Evolutionary conservation across 139 green algal genomes (phyloP), one percentile per base, ranked within the genome.

Genomic region (Chlorella sp.): DNA sequence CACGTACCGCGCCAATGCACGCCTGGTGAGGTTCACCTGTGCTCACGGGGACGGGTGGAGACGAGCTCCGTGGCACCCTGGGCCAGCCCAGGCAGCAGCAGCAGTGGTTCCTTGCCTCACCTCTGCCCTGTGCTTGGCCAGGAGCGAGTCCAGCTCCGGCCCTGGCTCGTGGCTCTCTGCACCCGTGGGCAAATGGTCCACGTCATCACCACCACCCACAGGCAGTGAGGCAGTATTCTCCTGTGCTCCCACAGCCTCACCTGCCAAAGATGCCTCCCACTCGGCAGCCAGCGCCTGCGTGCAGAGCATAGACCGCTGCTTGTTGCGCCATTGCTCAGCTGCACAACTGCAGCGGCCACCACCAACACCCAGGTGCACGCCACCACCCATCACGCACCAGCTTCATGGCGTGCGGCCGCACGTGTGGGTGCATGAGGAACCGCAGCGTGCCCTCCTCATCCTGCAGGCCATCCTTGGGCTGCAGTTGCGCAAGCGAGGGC

Each of bases 211-310:
- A n/a, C n/a, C n/a, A n/a, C n/a, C n/a, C n/a, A n/a, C n/a, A n/a
- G n/a, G n/a, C n/a, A n/a, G n/a, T n/a, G n/a, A n/a, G n/a, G n/a
- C n/a, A n/a, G n/a, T n/a, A n/a, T n/a, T n/a, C n/a, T n/a, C n/a
- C n/a, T n/a, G n/a, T n/a, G n/a, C n/a, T n/a, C n/a, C n/a, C n/a
- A n/a, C n/a, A n/a, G n/a, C n/a, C n/a, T n/a, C n/a, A n/a, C n/a
- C n/a, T n/a, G n/a, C n/a, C n/a, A n/a, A n/a, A n/a, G 81, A 89
- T 29, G 6, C 29, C 5, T 63, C 75, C 88, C 88, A 93, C 32
- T 89, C 79, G 17, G 26, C 35, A 60, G 60, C 60, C 31, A 29
- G 2, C 29, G 33, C 31, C 49, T 59, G 5, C 60, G 5, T 2
- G 62, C 17, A 49, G 10, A 55, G n/a, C n/a, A n/a, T n/a, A n/a